A percentile compares a stretch with the other conserved stretches of the same genome.
Conservation (phyloP, 306 rosid genomes). For the Gastrolobium bilobum region DNA sequence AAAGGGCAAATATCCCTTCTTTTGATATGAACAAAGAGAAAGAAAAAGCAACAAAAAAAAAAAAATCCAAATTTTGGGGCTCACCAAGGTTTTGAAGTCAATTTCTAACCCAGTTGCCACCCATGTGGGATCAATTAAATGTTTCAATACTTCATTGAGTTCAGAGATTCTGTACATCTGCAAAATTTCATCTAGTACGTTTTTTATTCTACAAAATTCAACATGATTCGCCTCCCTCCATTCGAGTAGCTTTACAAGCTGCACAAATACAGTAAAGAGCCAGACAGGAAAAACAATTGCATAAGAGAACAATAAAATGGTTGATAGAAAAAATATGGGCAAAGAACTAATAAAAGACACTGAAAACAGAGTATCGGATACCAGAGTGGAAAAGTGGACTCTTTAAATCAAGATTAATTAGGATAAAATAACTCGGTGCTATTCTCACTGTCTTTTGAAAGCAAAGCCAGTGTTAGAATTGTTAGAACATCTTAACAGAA, state of each 20-base stretch:
- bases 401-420: conserved; percentile 17
- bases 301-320: conserved; percentile 22
- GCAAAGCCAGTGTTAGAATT: not conserved
- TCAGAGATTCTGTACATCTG: conserved; percentile 71
- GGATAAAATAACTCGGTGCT: not conserved
- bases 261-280: conserved; percentile 54
- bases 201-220: conserved; percentile 93
- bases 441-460: conserved; percentile 10
- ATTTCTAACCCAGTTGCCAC: conserved; percentile 89
- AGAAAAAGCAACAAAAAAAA: not conserved
- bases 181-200: conserved; percentile 85
- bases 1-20: conserved; percentile 18
- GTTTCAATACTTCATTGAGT: conserved; percentile 76
- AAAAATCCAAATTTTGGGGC: conserved; percentile 46
- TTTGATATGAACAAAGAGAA: not conserved
- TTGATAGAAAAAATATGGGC: not conserved
- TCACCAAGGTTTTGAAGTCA: conserved; percentile 81
- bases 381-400: conserved; percentile 2
- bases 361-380: not conserved
- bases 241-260: conserved; percentile 98
- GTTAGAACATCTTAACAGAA: no score
- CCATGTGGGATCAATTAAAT: conserved; percentile 90
- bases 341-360: conserved; percentile 29
- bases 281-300: conserved; percentile 40
- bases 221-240: conserved; percentile 93